These are phyloP conservation scores for Rosa lucieae DNA, from an alignment of 306 rosid genomes.

Conservation along the genomic window DNA sequence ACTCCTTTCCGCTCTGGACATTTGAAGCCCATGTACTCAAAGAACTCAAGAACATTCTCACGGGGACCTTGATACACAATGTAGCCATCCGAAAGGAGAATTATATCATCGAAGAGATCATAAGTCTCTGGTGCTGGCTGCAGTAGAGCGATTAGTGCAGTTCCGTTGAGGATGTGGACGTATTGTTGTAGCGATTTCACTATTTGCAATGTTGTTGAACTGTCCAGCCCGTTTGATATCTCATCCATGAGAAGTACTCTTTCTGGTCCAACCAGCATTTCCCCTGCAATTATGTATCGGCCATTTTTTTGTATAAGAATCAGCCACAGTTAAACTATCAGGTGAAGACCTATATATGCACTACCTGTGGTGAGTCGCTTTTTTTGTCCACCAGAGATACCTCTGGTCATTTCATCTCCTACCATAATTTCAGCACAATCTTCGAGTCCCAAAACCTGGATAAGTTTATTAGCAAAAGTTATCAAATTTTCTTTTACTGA, in stretches of 20 bases:
- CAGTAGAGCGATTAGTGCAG: constrained; percentile 48
- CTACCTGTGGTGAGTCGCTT: constrained; percentile 44
- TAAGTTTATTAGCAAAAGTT: not conserved
- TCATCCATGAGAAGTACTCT: constrained; percentile 53
- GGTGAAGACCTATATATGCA: not conserved
- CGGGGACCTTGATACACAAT: constrained; percentile 53
- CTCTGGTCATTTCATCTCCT: constrained; percentile 49
- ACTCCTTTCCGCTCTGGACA: constrained; percentile 55
- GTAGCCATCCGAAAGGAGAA: constrained; percentile 45
- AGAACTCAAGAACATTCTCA: constrained; percentile 44
- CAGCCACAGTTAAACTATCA: not conserved
- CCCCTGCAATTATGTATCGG: constrained; percentile 25
- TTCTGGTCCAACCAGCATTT: constrained; percentile 53
- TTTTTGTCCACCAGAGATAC: constrained; percentile 48
- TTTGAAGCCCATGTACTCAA: constrained; percentile 44
- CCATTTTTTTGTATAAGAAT: not conserved
- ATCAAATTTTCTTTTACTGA: not conserved
- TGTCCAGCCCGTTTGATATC: constrained; percentile 57
- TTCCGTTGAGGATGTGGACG: constrained; percentile 45
- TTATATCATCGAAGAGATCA: constrained; percentile 45
- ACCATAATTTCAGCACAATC: constrained; percentile 49
- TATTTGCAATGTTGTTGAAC: constrained; percentile 53
- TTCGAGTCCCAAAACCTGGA: constrained; percentile 49
- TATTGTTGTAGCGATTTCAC: constrained; percentile 45
- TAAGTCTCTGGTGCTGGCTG: constrained; percentile 56